Evolutionary conservation across 805 yeast species (phyloP).

Genomic region (Schwanniomyces polymorphus): DNA sequence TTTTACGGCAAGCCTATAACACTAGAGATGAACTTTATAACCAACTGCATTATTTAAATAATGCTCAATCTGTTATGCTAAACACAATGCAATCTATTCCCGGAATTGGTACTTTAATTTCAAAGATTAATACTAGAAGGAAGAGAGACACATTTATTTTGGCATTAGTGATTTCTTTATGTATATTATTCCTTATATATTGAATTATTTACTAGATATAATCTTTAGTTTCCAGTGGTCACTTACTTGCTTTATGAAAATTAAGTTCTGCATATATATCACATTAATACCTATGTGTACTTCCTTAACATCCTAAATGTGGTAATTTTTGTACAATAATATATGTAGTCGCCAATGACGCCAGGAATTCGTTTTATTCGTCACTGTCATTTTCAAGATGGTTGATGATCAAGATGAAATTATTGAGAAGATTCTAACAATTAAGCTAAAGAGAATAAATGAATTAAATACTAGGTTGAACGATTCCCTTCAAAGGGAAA

Average conservation of each 20-base stretch:
- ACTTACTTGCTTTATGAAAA: not conserved
- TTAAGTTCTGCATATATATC: not conserved
- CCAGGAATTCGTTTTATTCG: no score
- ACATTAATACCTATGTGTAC: not conserved
- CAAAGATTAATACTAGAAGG: constrained; percentile 83
- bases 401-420: constrained; percentile 12
- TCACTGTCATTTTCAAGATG: not conserved
- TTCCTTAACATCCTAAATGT: not conserved
- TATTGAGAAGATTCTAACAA: constrained; percentile 44
- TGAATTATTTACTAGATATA: not conserved
- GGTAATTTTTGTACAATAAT: not conserved
- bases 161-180: constrained; percentile 67
- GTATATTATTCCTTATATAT: constrained; percentile 64
- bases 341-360: not conserved
- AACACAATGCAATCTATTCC: constrained; percentile 71
- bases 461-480: constrained; percentile 56
- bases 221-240: not conserved
- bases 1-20: constrained; percentile 82
- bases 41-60: constrained; percentile 65
- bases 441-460: constrained; percentile 61
- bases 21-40: constrained; percentile 81
- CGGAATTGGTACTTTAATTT: constrained; percentile 72
- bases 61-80: constrained; percentile 63
- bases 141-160: constrained; percentile 85
- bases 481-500: constrained; percentile 50